Evolutionary conservation across 2,329 filamentous ascomycete genomes (phyloP).

Genomic region (Arthrinium puccinioides): DNA sequence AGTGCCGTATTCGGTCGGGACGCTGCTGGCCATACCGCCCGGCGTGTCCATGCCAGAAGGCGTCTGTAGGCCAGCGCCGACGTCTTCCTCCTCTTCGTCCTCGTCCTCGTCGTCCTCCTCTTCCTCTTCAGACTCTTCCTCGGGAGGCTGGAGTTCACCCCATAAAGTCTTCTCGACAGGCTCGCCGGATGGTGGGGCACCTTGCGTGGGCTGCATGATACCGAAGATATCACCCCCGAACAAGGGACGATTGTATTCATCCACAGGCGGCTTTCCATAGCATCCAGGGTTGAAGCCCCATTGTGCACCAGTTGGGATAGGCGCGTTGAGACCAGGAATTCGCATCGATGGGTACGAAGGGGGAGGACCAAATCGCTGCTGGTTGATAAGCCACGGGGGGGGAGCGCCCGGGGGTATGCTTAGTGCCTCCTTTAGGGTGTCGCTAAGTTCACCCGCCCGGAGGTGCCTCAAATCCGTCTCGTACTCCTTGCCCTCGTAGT

Average conservation of each 20-base stretch:
- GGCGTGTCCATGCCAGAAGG: constrained; percentile 74
- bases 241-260: constrained; percentile 84
- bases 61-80: constrained; percentile 61
- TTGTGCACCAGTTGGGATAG: constrained; percentile 76
- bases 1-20: constrained; percentile 72
- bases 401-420: constrained; percentile 90
- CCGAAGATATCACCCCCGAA: constrained; percentile 96
- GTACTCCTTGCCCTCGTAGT: constrained; percentile 97
- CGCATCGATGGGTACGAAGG: constrained; percentile 94
- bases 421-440: constrained; percentile 83
- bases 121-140: constrained; percentile 54
- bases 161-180: constrained; percentile 82
- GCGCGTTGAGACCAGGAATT: constrained; percentile 89
- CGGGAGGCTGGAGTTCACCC: constrained; percentile 74
- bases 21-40: constrained; percentile 69
- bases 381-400: constrained; percentile 95
- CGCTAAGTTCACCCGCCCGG: constrained; percentile 81
- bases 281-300: constrained; percentile 97
- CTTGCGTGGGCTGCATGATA: constrained; percentile 42
- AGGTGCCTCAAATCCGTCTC: constrained; percentile 91
- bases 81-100: constrained; percentile 55
- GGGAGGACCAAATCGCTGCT: constrained; percentile 87
- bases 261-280: constrained; percentile 91
- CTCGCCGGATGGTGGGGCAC: constrained; percentile 50
- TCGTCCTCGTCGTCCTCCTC: constrained; percentile 66